phyloP scores from a whole-genome alignment of 2,329 filamentous ascomycete genomes.

The Dactylellina parvicollis region DNA sequence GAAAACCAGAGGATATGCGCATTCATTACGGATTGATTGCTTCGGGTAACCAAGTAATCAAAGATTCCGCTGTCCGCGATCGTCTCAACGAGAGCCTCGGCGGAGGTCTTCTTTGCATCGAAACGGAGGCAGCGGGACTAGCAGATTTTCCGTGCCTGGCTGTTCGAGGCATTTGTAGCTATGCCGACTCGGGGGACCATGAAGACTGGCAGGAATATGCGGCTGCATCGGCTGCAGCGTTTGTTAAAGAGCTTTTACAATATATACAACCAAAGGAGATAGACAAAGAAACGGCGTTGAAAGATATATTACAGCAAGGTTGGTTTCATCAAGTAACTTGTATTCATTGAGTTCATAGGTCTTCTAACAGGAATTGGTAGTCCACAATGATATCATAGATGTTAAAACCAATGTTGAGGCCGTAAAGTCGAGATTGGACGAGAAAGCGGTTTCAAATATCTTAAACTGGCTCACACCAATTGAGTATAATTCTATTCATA shows the following conservation, averaged over 20 bases:
- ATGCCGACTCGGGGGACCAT: conserved; percentile 55
- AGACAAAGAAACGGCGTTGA: background rate
- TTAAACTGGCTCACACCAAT: conserved; percentile 18
- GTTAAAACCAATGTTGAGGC: background rate
- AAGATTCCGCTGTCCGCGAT: conserved; percentile 55
- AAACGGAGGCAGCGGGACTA: conserved; percentile 49
- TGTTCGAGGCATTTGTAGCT: conserved; percentile 56
- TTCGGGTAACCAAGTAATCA: conserved; percentile 52
- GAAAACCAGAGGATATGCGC: background rate
- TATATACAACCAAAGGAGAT: background rate
- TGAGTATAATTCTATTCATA: background rate
- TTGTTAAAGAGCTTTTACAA: conserved; percentile 47
- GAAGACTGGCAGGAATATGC: conserved; percentile 54
- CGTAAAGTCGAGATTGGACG: background rate
- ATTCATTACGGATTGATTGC: conserved; percentile 11
- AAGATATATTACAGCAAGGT: conserved; percentile 5
- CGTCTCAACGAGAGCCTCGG: conserved; percentile 20
- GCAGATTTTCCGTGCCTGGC: conserved; percentile 52
- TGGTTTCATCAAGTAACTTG: background rate
- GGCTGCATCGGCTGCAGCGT: conserved; percentile 53
- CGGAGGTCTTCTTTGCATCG: conserved; percentile 19
- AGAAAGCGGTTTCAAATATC: background rate
- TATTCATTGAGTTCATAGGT: background rate
- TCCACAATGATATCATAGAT: background rate
- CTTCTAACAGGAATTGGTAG: background rate